Base-by-base conservation (phyloP, 441 rosid species). In the Geranium incanum region DNA sequence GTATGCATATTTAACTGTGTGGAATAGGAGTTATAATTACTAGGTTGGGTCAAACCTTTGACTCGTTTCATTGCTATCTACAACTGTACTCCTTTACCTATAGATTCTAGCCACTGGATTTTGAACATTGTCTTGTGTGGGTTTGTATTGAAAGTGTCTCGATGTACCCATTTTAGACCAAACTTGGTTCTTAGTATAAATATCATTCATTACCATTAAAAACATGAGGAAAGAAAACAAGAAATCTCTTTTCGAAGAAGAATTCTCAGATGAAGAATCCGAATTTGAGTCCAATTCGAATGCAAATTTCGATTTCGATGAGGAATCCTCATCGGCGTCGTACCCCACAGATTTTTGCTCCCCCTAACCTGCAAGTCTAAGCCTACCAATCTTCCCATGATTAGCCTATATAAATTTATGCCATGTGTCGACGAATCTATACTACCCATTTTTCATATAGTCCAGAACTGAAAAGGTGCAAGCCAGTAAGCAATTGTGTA, bases 21-120 rank as follows among this genome's bases (percentile, higher is more conserved):
- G 15, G 15, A 15, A 21, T 15, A 57, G 16, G 23, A 16, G 2
- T 4, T 13, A 21, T 5, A 3, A n/a, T 57, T 16, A 57, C 63
- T 57, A 18, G 1, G 21, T 16, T 57, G 21, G 63, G 16, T 45
- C 13, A n/a, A 57, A 15, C 63, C 21, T 57, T 57, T 57, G 63
- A 15, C 63, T 18, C 6, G 63, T 57, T 57, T 16, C 63, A 16
- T 5, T 57, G 63, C 8, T 57, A 7, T 57, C 60, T 16, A 13
- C 4, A 52, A 16, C 6, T 52, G 63, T 57, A 6, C 63, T 57
- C 5, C 15, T 12, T 57, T 57, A 57, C 21, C 63, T 57, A 6
- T 57, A 57, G 63, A 57, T 16, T 57, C 63, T 57, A 57, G 63
- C 63, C 15, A 57, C 63, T 57, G 19, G 63, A 57, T 57, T 15